Evolutionary conservation across 2,329 filamentous ascomycete genomes (phyloP), one percentile per base, ranked within the genome.

Genomic region (Cladophialophora bantiana): DNA sequence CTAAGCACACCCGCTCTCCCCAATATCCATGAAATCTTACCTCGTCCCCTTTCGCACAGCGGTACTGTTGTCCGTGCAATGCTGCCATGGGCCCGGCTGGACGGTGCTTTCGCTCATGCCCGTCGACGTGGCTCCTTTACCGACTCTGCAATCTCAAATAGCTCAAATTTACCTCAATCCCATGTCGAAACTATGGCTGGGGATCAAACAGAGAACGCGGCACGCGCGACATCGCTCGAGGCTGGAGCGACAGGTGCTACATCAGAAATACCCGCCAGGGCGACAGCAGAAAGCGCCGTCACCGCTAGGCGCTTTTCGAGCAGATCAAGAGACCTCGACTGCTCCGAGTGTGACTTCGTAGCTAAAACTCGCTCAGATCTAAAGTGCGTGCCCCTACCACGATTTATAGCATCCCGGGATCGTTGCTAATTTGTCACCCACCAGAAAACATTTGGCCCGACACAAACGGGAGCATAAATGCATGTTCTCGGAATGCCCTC

Each of bases 401-500:
- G 15, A 62, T 71, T 67, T 45, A 52, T 31, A 26, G 5, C 35
- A 54, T 20, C 3, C 15, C 20, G 31, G 55, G 45, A 20, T 35
- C 18, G 15, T 3, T 53, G 40, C 48, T 35, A 10, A n/a, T 26
- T 15, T 12, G 31, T 54, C 50, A 31, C 18, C 6, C 31, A 68
- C 75, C 65, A 96, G 93, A 66, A 96, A 96, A 77, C 92, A 96
- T 73, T 78, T 83, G 55, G 83, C 89, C 18, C 88, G 89, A 57
- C 92, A 96, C 76, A 82, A 79, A 1, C 93, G 90, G 71, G 86
- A 88, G 0, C 87, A 85, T 75, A 84, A 79, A 65, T 97, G 93
- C 74, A 74, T 83, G 2, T 77, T 86, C 31, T 70, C 76, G 0
- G 80, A 79, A 4, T 96, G 93, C 76, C 71, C 74, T 32, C 83